phyloP scores from a whole-genome alignment of 2,329 filamentous ascomycete species.

The Colletotrichum incanum region DNA sequence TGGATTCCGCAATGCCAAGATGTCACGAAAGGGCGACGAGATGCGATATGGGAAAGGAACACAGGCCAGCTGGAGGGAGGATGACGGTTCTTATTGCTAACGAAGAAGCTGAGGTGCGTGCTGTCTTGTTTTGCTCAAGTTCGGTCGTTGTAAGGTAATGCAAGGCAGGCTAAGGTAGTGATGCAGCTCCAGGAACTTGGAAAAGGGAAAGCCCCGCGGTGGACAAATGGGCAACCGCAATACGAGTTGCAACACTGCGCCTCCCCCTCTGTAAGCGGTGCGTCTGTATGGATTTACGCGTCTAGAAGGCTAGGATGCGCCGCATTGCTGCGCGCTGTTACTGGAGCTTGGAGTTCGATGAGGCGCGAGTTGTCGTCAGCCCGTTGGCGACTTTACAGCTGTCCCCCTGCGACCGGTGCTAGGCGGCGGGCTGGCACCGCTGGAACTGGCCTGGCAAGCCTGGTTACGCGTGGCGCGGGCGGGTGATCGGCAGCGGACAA shows the following conservation, averaged over 20 bases:
- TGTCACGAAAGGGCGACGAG: not conserved
- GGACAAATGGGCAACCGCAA: slow-evolving; percentile 13
- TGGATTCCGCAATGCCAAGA: slow-evolving; percentile 17
- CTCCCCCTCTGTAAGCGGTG: slow-evolving; percentile 20
- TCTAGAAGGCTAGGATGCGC: not conserved
- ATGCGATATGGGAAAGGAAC: not conserved
- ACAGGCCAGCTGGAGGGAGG: not conserved
- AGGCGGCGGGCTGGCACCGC: not conserved
- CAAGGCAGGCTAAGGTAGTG: not conserved
- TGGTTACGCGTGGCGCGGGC: slow-evolving; percentile 18
- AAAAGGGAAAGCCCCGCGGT: slow-evolving; percentile 21
- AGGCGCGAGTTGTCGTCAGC: slow-evolving; percentile 41
- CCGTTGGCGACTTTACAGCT: not conserved
- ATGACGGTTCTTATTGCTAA: slow-evolving; percentile 24
- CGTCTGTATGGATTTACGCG: slow-evolving; percentile 3
- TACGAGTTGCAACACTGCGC: slow-evolving; percentile 31
- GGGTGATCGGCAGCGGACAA: slow-evolving; percentile 27
- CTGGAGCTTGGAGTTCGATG: slow-evolving; percentile 29
- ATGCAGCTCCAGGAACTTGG: slow-evolving; percentile 11
- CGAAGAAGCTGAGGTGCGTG: not conserved
- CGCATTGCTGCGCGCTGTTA: slow-evolving; percentile 21
- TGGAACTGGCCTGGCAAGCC: not conserved
- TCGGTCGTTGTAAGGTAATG: not conserved
- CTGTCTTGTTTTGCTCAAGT: slow-evolving; percentile 3
- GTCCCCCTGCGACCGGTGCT: slow-evolving; percentile 3